Base-by-base conservation (phyloP, 2,329 filamentous ascomycete genomes). In the Monilinia fructicola region DNA sequence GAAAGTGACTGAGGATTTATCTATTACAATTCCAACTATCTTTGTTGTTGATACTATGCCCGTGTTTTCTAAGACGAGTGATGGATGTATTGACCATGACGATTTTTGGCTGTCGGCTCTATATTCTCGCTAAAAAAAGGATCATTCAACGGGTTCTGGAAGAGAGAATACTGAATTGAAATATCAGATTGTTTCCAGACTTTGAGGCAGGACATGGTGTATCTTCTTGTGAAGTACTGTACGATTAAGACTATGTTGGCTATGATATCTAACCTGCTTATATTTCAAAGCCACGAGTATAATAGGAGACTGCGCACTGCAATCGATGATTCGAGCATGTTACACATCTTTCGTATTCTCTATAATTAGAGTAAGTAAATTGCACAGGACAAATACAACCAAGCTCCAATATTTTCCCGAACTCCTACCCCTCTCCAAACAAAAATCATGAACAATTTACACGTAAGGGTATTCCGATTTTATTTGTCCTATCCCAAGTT, bases 381-480 rank as follows among this genome's bases (percentile, higher is more conserved):
- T 6, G 2, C 5, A 9, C 2, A 38, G n/a, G 18, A 18, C 4
- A 21, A 48, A 38, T 23, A 14, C 11, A 60, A 38, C 14, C 11
- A 50, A 60, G 4, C n/a, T 11, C 23, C 44, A 2, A 50, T 12
- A 14, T n/a, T 26, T 18, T 12, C 14, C 31, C 9, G 46, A 40
- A 50, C 58, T 61, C 58, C 56, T 26, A 7, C 16, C 14, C 4
- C 40, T n/a, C n/a, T 16, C 4, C 44, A 50, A 46, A 12, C 9
- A 40, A 23, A 2, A 18, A 61, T 50, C 44, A 50, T 12, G 4
- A 4, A 38, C 14, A 61, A 26, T 14, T 7, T 61, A 50, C 44
- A 50, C 16, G 6, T 40, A 21, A 26, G 58, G 58, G 58, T 61
- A 61, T 61, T 40, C 31, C 44, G 16, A 18, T 40, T 46, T 42